Evolutionary conservation across 1,284 basidiomycete species (phyloP), one percentile per base, ranked within the genome.

Genomic region (Leccinum fuscescens): DNA sequence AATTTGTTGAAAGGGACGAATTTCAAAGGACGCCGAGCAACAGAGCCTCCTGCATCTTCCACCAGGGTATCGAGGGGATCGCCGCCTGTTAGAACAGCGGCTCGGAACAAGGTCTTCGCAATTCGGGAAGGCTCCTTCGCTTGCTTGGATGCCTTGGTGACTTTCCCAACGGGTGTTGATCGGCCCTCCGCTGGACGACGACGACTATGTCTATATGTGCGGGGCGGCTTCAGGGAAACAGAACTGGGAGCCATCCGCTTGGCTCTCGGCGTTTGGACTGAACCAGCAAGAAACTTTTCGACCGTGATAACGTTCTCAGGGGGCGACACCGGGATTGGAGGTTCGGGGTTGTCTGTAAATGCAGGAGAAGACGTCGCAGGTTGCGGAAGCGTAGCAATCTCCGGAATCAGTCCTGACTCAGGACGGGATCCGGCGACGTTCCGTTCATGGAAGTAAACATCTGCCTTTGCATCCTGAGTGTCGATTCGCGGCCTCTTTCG

Each of bases 1-100:
- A 64, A 64, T 51, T 71, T 71, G 55, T 66, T 56, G 46, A 70
- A 58, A 49, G 67, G 61, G 4, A 72, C 72, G 24, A 72, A 74
- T 20, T 64, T 60, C 56, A 72, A 57, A 35, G 71, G 71, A 12
- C 65, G 70, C 0, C 70, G 69, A 8, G 64, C 42, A 55, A 1
- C 51, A 20, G 63, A 60, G 55, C 58, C 12, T 24, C 67, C 60
- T 12, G 58, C 55, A 20, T 22, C 50, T 11, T 65, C 61, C 33
- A 48, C 24, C 57, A 72, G 51, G 29, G 46, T 59, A 33, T 68
- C 61, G 24, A 62, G 35, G 14, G 71, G 70, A 57, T 74, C 64
- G 6, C 64, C 74, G 29, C 57, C 62, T 3, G 72, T 55, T 11
- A 74, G 58, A 22, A 74, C 62, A 15, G 63, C 59, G 11, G 71